Evolutionary conservation across 192 early-diverging fungal genomes (phyloP), one percentile per base, ranked within the genome.

Genomic region (Rhizoclosmatium globosum): DNA sequence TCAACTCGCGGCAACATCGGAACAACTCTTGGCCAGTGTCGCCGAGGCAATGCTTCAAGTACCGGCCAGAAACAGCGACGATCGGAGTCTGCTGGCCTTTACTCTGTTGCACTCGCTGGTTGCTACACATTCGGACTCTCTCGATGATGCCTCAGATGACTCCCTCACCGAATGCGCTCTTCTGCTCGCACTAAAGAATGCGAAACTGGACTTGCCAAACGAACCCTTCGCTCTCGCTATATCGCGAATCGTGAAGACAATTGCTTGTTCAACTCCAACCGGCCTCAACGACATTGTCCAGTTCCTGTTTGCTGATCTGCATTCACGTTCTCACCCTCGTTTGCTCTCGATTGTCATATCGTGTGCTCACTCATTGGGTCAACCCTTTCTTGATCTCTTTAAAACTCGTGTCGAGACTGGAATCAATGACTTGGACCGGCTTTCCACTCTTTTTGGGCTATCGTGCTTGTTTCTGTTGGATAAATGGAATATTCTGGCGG

Each of bases 291-390:
- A 68, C 7, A 19, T 68, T 43, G 45, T 68, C 13, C 15, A 68
- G 31, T 68, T 68, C 23, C 42, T 68, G 17, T 68, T 68, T 23
- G 38, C 67, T 9, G 45, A 68, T 43, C 39, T 68, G 15, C 7
- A 11, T 46, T n/a, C 67, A 0, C 67, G 67, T 13, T 68, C 67
- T 23, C 45, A 68, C 43, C 3, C 38, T n/a, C 39, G 67, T 17
- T 23, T 68, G 7, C 13, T 68, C 15, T n/a, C 15, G 42, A 42
- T 68, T 21, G 39, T n/a, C 43, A 9, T 68, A 11, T 43, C 43
- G 13, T 68, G 43, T n/a, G 39, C 67, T 19, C 15, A 39, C n/a
- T 17, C 9, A 13, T n/a, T 19, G 9, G 42, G 4, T 17, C 13
- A 42, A 39, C 45, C 13, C 17, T 47, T 68, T n/a, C 9, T 68